A percentile compares a stretch with the other conserved stretches of the same genome.
These are phyloP conservation scores for Coemansia sp. DNA, from an alignment of 192 early-diverging fungal species.

Conservation along the genomic window DNA sequence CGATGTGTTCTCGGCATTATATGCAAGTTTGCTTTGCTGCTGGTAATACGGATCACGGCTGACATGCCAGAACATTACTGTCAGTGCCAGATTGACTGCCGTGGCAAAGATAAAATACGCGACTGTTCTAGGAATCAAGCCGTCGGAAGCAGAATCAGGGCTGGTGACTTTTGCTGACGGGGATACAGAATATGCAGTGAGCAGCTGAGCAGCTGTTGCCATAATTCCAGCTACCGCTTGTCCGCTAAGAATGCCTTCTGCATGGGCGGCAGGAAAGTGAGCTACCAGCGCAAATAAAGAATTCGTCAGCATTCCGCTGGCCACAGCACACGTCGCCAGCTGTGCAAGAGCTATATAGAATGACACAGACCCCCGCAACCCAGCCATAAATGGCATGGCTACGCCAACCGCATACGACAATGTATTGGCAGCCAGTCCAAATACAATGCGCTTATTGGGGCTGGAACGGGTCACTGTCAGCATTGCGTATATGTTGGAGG, in stretches of 20 bases:
- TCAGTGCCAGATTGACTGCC: slow-evolving; percentile 27
- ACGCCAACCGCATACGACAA: slow-evolving; percentile 53
- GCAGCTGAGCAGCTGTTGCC: slow-evolving; percentile 63
- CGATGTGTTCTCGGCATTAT: neutral
- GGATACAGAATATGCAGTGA: slow-evolving; percentile 53
- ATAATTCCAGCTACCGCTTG: slow-evolving; percentile 65
- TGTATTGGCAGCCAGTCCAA: slow-evolving; percentile 57
- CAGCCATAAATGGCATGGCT: slow-evolving; percentile 51
- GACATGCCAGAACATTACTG: slow-evolving; percentile 28
- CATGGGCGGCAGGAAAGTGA: slow-evolving; percentile 64
- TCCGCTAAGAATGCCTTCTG: slow-evolving; percentile 71
- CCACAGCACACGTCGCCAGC: slow-evolving; percentile 57
- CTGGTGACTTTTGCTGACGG: slow-evolving; percentile 12
- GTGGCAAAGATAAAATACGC: slow-evolving; percentile 51
- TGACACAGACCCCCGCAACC: slow-evolving; percentile 54
- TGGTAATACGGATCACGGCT: slow-evolving; percentile 39
- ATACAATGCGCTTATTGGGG: slow-evolving; percentile 45
- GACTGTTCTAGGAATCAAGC: slow-evolving; percentile 35
- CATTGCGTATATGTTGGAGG: slow-evolving; percentile 56
- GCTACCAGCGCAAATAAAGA: slow-evolving; percentile 70
- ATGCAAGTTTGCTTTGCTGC: slow-evolving; percentile 38
- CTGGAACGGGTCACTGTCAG: slow-evolving; percentile 37
- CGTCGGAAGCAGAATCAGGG: slow-evolving; percentile 1
- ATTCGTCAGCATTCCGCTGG: slow-evolving; percentile 64
- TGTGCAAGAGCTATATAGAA: slow-evolving; percentile 64